Evolutionary conservation across 345 rosid species (phyloP).

Genomic region (Eucalyptus cloeziana): DNA sequence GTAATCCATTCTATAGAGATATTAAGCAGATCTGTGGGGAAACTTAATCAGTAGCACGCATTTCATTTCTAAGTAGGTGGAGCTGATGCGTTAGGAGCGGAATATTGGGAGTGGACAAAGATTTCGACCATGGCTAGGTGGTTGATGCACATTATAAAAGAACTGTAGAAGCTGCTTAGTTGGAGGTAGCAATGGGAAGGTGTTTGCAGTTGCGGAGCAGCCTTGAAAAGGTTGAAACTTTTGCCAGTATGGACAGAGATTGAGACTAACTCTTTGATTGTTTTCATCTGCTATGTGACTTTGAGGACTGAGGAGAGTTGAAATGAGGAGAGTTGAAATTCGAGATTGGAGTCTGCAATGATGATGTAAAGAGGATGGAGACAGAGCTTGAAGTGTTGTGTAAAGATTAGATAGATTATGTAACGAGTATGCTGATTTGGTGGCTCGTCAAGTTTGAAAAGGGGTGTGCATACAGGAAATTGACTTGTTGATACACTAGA

Average conservation of each 20-base stretch:
- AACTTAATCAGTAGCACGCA: not conserved
- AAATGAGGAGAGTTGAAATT: not conserved
- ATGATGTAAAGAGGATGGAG: not conserved
- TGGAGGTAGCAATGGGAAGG: not conserved
- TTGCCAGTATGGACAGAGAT: not conserved
- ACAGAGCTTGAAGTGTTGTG: not conserved
- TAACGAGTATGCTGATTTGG: not conserved
- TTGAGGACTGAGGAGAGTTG: not conserved
- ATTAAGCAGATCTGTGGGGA: not conserved
- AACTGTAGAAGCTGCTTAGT: not conserved
- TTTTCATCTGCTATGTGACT: not conserved
- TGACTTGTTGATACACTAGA: not conserved
- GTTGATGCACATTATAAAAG: not conserved
- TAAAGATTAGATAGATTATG: not conserved
- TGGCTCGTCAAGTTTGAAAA: not conserved
- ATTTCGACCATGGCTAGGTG: not conserved
- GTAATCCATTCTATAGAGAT: not conserved
- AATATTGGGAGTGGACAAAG: not conserved
- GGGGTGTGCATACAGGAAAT: not conserved
- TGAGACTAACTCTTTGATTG: not conserved
- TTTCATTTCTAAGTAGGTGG: not conserved
- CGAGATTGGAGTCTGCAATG: not conserved
- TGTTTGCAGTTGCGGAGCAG: not conserved
- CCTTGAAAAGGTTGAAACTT: not conserved
- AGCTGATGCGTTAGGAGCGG: not conserved